Evolutionary conservation across 2,329 filamentous ascomycete genomes (phyloP).

Genomic region (Sphaerulina vaccinii): DNA sequence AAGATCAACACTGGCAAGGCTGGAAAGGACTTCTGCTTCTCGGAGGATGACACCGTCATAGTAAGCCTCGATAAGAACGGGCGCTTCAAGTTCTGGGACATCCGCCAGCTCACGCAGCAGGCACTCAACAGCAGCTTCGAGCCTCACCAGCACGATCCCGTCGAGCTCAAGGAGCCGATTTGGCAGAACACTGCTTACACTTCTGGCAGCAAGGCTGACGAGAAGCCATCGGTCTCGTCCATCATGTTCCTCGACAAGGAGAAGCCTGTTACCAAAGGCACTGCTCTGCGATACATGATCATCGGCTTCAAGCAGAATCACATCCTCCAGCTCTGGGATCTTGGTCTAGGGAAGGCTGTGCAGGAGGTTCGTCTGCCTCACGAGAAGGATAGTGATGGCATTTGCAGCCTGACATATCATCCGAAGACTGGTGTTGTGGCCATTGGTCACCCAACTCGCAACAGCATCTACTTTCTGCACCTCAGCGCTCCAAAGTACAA

Average conservation of each 20-base stretch:
- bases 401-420: slow-evolving; percentile 95
- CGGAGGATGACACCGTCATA: slow-evolving; percentile 90
- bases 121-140: slow-evolving; percentile 46
- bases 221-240: slow-evolving; percentile 96
- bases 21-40: slow-evolving; percentile 97
- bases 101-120: slow-evolving; percentile 65
- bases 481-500: slow-evolving; percentile 92
- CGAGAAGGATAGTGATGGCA: slow-evolving; percentile 76
- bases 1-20: slow-evolving; percentile 97
- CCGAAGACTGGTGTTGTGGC: slow-evolving; percentile 88
- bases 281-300: slow-evolving; percentile 89
- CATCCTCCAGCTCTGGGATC: slow-evolving; percentile 96
- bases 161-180: slow-evolving; percentile 74
- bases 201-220: slow-evolving; percentile 43
- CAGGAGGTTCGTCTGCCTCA: slow-evolving; percentile 97
- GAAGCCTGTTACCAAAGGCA: slow-evolving; percentile 85
- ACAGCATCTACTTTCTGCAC: slow-evolving; percentile 96
- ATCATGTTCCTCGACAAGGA: slow-evolving; percentile 95
- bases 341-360: slow-evolving; percentile 89
- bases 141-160: slow-evolving; percentile 47
- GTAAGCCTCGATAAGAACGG: slow-evolving; percentile 96
- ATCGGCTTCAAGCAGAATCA: slow-evolving; percentile 99
- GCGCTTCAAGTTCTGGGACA: slow-evolving; percentile 97
- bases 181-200: slow-evolving; percentile 72
- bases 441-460: slow-evolving; percentile 92